These are phyloP conservation scores for Podospora appendiculata DNA, from an alignment of 495 filamentous ascomycete genomes.

Conservation along the genomic window DNA sequence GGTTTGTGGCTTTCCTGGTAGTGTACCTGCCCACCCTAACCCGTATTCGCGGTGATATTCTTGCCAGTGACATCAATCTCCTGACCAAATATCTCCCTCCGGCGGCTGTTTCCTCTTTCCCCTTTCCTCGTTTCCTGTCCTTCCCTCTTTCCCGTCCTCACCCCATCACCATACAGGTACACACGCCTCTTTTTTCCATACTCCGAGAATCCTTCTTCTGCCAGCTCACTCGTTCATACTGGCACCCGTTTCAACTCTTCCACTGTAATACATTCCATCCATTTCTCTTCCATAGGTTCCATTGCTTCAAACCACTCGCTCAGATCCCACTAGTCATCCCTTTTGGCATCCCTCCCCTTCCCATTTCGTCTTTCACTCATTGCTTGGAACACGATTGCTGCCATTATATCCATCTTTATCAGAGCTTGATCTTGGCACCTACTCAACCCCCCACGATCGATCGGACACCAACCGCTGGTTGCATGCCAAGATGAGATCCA, in stretches of 20 bases:
- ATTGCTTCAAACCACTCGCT: conserved; percentile 2
- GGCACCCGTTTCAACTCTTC: not conserved
- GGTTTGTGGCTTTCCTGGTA: too few relatives aligned
- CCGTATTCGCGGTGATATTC: too few relatives aligned
- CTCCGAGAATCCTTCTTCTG: not conserved
- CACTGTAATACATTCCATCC: not conserved
- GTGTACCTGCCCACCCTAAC: too few relatives aligned
- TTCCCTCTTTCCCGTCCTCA: too few relatives aligned
- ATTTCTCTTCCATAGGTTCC: not conserved
- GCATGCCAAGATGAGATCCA: conserved; percentile 10
- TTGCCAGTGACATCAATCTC: too few relatives aligned
- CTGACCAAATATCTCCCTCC: not conserved
- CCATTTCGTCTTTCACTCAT: not conserved
- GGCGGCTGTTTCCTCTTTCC: not conserved
- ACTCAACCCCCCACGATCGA: not conserved
- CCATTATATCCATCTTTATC: not conserved
- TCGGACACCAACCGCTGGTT: not conserved
- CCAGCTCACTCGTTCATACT: not conserved
- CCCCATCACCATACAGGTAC: too few relatives aligned
- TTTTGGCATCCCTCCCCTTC: not conserved
- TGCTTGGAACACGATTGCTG: not conserved
- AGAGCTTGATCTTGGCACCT: conserved; percentile 1
- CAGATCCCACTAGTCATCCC: not conserved
- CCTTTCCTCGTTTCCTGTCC: too few relatives aligned
- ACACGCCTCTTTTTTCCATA: not conserved